Evolutionary conservation across 768 basidiomycete species (phyloP).

Genomic region (Collybia sordida): DNA sequence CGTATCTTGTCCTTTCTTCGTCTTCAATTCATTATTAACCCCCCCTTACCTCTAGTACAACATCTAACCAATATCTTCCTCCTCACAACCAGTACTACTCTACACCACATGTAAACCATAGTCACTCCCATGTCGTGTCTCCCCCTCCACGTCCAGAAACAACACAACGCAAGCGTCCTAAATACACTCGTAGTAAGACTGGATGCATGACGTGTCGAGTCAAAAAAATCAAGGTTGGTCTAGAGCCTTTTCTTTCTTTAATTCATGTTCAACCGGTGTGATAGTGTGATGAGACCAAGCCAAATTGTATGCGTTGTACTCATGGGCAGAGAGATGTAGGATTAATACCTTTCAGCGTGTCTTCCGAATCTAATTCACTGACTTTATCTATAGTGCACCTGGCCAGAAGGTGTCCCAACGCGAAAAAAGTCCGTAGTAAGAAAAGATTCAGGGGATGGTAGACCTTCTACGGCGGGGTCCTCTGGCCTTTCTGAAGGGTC

Average conservation of each 20-base stretch:
- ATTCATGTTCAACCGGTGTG: slow-evolving; percentile 5
- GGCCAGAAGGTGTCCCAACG: slow-evolving; percentile 77
- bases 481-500: slow-evolving; percentile 71
- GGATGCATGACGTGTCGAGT: slow-evolving; percentile 92
- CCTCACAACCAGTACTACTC: slow-evolving; percentile 39
- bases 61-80: slow-evolving; percentile 39
- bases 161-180: slow-evolving; percentile 74
- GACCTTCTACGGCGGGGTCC: slow-evolving; percentile 76
- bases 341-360: slow-evolving; percentile 5
- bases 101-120: slow-evolving; percentile 36
- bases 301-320: slow-evolving; percentile 81
- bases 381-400: slow-evolving; percentile 58
- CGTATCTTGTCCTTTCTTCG: slow-evolving; percentile 23
- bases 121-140: slow-evolving; percentile 47
- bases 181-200: slow-evolving; percentile 93
- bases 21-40: slow-evolving; percentile 16
- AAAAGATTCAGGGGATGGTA: slow-evolving; percentile 59
- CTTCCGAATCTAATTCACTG: slow-evolving; percentile 6
- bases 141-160: slow-evolving; percentile 50
- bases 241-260: not conserved
- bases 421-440: slow-evolving; percentile 63
- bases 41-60: slow-evolving; percentile 28
- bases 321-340: slow-evolving; percentile 83
- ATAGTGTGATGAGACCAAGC: slow-evolving; percentile 91
- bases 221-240: slow-evolving; percentile 89